phyloP scores from a whole-genome alignment of 2,329 filamentous ascomycete genomes.

The Venturia nashicola region DNA sequence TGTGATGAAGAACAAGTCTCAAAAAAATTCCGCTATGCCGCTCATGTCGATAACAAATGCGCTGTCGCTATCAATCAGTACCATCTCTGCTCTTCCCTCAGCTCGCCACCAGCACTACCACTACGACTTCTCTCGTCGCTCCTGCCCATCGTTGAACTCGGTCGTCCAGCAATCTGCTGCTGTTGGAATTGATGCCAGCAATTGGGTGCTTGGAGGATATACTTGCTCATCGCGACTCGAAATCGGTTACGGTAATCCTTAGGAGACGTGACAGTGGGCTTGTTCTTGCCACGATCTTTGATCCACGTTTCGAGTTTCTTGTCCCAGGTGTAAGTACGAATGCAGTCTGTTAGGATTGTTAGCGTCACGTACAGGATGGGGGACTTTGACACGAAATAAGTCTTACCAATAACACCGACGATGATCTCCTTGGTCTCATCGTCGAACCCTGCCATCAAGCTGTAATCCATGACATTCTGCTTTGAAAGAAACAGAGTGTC shows the following conservation, averaged over 20 bases:
- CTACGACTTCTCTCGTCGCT: not conserved
- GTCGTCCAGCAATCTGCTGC: slow-evolving; percentile 2
- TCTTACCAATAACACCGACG: slow-evolving; percentile 71
- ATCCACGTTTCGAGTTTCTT: slow-evolving; percentile 99
- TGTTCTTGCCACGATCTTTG: slow-evolving; percentile 81
- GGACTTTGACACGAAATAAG: not conserved
- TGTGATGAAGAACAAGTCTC: not conserved
- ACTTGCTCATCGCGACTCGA: slow-evolving; percentile 89
- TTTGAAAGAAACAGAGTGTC: slow-evolving; percentile 90
- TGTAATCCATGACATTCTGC: slow-evolving; percentile 99
- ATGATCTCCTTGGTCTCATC: slow-evolving; percentile 82
- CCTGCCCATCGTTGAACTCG: not conserved
- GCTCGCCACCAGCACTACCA: not conserved
- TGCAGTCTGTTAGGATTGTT: slow-evolving; percentile 53
- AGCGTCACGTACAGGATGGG: slow-evolving; percentile 7
- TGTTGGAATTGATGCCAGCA: slow-evolving; percentile 59
- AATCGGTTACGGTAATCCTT: slow-evolving; percentile 97
- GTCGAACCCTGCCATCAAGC: slow-evolving; percentile 94
- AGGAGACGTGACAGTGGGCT: slow-evolving; percentile 90
- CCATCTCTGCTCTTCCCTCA: not conserved
- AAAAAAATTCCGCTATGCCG: not conserved
- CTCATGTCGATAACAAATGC: not conserved
- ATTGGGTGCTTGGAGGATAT: slow-evolving; percentile 62
- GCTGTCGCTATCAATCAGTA: not conserved
- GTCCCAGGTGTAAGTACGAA: slow-evolving; percentile 97